phyloP scores from a whole-genome alignment of 768 basidiomycete genomes.

The Tremella yokohamensis region DNA sequence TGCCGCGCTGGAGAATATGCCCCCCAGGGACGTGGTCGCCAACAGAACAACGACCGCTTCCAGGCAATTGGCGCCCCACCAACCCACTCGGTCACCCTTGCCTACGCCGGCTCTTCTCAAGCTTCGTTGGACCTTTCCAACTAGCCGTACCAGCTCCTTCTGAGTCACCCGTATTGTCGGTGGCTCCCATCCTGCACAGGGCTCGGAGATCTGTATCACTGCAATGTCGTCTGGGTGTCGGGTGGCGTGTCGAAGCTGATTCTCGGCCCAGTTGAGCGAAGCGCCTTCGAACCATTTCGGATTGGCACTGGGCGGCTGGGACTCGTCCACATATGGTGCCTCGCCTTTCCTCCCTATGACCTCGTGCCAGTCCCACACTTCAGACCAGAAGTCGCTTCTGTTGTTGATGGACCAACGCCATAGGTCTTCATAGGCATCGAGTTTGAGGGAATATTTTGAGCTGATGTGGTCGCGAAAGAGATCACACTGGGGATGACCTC shows the following conservation, averaged over 20 bases:
- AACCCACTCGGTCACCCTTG: constrained; percentile 67
- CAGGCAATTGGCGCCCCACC: constrained; percentile 74
- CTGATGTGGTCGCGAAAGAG: constrained; percentile 55
- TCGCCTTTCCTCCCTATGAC: constrained; percentile 64
- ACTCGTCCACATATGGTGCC: constrained; percentile 55
- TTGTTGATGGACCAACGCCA: constrained; percentile 64
- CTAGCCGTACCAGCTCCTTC: constrained; percentile 57
- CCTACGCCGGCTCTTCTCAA: constrained; percentile 21
- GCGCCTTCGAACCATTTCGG: constrained; percentile 70
- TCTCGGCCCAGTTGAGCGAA: constrained; percentile 74
- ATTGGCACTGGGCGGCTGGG: constrained; percentile 60
- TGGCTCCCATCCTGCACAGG: constrained; percentile 56
- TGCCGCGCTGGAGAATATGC: constrained; percentile 78
- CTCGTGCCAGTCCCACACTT: constrained; percentile 67
- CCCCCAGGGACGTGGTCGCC: constrained; percentile 59
- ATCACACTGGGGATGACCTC: constrained; percentile 26
- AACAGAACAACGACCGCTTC: constrained; percentile 38
- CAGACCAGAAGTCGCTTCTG: constrained; percentile 65
- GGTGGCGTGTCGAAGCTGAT: constrained; percentile 57
- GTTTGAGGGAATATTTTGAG: constrained; percentile 53
- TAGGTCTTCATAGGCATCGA: constrained; percentile 63
- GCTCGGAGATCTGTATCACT: constrained; percentile 68
- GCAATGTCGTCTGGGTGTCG: constrained; percentile 57
- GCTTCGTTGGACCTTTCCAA: constrained; percentile 25
- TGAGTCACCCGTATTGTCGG: constrained; percentile 50